Base-by-base conservation (phyloP, 768 basidiomycete genomes). In the Sarcomyxa edulis region DNA sequence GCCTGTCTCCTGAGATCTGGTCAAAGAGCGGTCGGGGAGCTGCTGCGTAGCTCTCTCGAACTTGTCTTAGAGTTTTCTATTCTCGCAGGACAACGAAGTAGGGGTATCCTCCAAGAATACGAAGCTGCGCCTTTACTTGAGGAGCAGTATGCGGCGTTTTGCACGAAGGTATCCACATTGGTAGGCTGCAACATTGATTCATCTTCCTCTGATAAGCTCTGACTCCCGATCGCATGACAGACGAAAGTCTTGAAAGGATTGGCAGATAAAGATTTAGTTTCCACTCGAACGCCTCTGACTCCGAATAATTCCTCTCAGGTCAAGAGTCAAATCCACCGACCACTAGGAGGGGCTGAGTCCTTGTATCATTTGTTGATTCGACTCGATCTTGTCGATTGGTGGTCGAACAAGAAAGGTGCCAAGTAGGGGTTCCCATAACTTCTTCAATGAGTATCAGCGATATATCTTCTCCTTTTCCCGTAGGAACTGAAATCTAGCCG, bases 1-100 rank as follows among this genome's bases (percentile, higher is more conserved):
- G 81, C 84, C 10, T 90, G 87, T 52, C 63, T 90, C 18, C 56
- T 91, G 32, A 66, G 84, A 28, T 79, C 83, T 1, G 68, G 71
- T 3, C 88, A 92, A 55, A 68, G 72, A 46, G 66, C 69, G 6
- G 76, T 74, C 1, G 77, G 81, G 1, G 84, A 86, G 46, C 58
- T 81, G 22, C 64, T 91, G 18, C 71, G 78, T 11, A 70, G 72
- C 18, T 67, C 72, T 21, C 59, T 90, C 44, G 81, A 84, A 50
- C 53, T 76, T 25, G 68, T 88, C 3, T 64, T 91, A 31, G 78
- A 84, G 37, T 74, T 85, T 45, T 73, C 78, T 18, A 64, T 84
- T 16, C 62, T 86, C 16, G 71, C 79, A 1, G 79, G 81, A 6
- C 81, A 83, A 37, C 50, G 82, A 3, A 67, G 68, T 46, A 61